A percentile compares a stretch with the other conserved stretches of the same genome.
Evolutionary conservation across 2,329 filamentous ascomycete species (phyloP).

Genomic region (Nectriaceae sp.): DNA sequence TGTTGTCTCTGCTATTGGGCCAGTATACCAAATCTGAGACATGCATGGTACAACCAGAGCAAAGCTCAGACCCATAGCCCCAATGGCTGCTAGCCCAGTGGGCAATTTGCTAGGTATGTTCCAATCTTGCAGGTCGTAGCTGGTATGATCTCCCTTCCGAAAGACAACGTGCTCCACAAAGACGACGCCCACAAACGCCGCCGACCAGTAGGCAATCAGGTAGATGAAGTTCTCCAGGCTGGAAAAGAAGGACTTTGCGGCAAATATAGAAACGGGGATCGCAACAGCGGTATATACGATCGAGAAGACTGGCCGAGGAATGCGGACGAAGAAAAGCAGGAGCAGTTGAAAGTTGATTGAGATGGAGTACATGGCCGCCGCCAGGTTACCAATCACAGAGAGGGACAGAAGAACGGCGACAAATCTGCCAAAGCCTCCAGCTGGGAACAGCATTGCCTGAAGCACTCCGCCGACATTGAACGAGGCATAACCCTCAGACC

Average conservation of each 20-base stretch:
- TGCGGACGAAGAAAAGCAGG: conserved; percentile 32
- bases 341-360: conserved; percentile 38
- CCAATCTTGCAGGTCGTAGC: not conserved
- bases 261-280: not conserved
- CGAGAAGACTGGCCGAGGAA: conserved; percentile 20
- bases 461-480: conserved; percentile 24
- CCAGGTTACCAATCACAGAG: conserved; percentile 35
- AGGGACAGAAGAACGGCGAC: conserved; percentile 35
- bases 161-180: not conserved
- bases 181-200: not conserved
- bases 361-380: conserved; percentile 36
- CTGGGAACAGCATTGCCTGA: conserved; percentile 22
- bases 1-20: not conserved
- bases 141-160: not conserved
- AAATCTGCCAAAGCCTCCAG: conserved; percentile 26
- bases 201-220: not conserved
- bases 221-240: not conserved
- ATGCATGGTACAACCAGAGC: not conserved
- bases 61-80: not conserved
- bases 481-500: conserved; percentile 19
- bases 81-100: not conserved
- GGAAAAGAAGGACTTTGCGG: not conserved
- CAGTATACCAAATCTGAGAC: not conserved
- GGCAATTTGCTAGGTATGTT: not conserved
- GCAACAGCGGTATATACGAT: not conserved